Percentiles rank a stretch among this genome's conserved stretches.
Conservation (phyloP, 1,284 basidiomycete species). For the Papiliotrema nemorosa region DNA sequence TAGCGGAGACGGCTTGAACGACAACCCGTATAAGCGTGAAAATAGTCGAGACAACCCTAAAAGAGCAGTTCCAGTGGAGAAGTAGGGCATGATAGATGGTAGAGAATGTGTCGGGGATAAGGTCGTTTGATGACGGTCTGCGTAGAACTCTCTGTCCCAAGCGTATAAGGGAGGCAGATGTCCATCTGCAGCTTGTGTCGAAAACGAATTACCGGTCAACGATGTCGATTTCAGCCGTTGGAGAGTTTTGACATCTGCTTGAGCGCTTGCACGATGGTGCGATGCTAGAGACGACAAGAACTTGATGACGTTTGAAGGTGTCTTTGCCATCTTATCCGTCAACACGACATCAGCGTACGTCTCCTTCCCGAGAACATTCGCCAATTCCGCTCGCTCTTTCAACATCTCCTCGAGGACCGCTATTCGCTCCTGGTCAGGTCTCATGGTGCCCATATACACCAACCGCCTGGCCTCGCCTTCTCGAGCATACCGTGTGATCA, state of each 20-base stretch:
- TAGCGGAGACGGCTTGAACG: slow-evolving; percentile 63
- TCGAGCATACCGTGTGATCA: slow-evolving; percentile 83
- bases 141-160: slow-evolving; percentile 90
- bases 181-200: slow-evolving; percentile 24
- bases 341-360: slow-evolving; percentile 81
- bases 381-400: slow-evolving; percentile 69
- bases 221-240: slow-evolving; percentile 70
- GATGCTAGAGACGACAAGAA: slow-evolving; percentile 76
- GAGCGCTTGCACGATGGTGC: slow-evolving; percentile 71
- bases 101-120: slow-evolving; percentile 63
- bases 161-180: slow-evolving; percentile 68
- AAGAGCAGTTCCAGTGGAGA: slow-evolving; percentile 78
- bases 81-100: slow-evolving; percentile 61
- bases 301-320: slow-evolving; percentile 78
- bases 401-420: slow-evolving; percentile 72
- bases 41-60: slow-evolving; percentile 83
- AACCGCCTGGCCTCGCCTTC: slow-evolving; percentile 74
- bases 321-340: slow-evolving; percentile 91
- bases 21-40: slow-evolving; percentile 79
- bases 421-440: slow-evolving; percentile 51
- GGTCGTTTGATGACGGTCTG: slow-evolving; percentile 35
- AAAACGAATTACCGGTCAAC: slow-evolving; percentile 48
- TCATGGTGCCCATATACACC: slow-evolving; percentile 68
- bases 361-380: slow-evolving; percentile 71
- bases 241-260: slow-evolving; percentile 66